Percentiles rank a stretch among this genome's conserved stretches.
These are phyloP conservation scores for Iberis pinnata DNA, from an alignment of 345 rosid species.

Conservation along the genomic window DNA sequence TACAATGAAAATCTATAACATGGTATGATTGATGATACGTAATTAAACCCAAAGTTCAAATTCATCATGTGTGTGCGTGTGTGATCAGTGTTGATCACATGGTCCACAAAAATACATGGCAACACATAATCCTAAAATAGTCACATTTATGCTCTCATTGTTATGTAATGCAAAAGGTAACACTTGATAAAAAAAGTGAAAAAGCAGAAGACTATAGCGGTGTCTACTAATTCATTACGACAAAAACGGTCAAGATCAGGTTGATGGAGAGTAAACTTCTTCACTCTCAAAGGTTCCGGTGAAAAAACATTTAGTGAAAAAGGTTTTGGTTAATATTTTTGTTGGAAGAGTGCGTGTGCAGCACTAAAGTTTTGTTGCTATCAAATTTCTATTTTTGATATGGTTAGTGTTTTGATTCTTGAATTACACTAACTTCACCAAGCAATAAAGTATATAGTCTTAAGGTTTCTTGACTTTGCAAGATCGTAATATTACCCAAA, in stretches of 20 bases:
- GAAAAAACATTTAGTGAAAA: not conserved
- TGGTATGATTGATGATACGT: no score
- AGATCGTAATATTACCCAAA: constrained; percentile 18
- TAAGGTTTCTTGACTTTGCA: constrained; percentile 4
- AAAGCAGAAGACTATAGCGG: constrained; percentile 11
- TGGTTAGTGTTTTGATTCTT: constrained; percentile 14
- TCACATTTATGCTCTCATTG: no score
- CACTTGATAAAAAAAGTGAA: constrained; percentile 17
- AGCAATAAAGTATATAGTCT: not conserved
- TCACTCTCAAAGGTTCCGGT: not conserved
- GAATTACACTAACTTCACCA: not conserved
- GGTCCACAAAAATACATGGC: not conserved
- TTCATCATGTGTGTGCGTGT: no score
- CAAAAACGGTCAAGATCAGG: no score
- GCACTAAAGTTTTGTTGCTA: constrained; percentile 73
- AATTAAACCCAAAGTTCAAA: no score
- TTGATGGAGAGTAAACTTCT: not conserved
- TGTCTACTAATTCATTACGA: no score
- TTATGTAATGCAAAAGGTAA: constrained; percentile 26
- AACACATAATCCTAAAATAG: not conserved
- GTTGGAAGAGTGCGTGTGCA: constrained; percentile 73
- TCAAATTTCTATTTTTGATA: constrained; percentile 64
- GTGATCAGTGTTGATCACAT: no score
- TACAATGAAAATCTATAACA: no score
- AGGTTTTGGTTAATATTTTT: no score